These are phyloP conservation scores for Iberis amara DNA, from an alignment of 441 rosid genomes.

Conservation along the genomic window DNA sequence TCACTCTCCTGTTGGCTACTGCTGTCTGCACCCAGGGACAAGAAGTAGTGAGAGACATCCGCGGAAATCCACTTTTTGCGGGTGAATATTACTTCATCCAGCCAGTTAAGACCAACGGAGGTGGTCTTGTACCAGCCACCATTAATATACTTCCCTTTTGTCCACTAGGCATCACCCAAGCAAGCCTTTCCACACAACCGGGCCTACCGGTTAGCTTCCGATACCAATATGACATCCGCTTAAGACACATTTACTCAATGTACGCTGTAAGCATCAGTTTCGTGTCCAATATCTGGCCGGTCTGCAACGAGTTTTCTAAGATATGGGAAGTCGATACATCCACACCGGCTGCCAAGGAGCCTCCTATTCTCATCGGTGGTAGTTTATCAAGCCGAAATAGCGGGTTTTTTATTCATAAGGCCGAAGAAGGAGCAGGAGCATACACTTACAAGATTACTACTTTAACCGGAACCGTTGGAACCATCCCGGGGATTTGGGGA, in stretches of 20 bases:
- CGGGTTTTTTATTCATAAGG: neutral
- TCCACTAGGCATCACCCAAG: constrained; percentile 22
- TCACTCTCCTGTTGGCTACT: constrained; percentile 17
- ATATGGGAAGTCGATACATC: constrained; percentile 4
- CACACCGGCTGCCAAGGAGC: neutral
- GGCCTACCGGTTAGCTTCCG: constrained; percentile 15
- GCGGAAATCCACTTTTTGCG: neutral
- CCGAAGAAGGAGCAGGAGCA: neutral
- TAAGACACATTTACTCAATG: neutral
- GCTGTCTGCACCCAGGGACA: constrained; percentile 10
- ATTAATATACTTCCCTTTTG: neutral
- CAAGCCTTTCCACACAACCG: neutral
- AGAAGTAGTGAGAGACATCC: neutral
- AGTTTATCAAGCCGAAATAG: neutral
- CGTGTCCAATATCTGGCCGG: neutral
- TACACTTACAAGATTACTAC: constrained; percentile 19
- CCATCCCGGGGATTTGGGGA: neutral
- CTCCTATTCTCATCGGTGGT: constrained; percentile 1
- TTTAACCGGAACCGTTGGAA: neutral
- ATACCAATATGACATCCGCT: fast-evolving
- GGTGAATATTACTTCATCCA: constrained; percentile 17
- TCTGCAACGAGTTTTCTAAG: constrained; percentile 10
- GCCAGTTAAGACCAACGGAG: neutral
- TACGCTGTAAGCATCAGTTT: constrained; percentile 1
- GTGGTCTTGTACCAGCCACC: constrained; percentile 25